These are phyloP conservation scores for Agastache rugosa DNA, from an alignment of 257 asterid genomes.

Conservation along the genomic window DNA sequence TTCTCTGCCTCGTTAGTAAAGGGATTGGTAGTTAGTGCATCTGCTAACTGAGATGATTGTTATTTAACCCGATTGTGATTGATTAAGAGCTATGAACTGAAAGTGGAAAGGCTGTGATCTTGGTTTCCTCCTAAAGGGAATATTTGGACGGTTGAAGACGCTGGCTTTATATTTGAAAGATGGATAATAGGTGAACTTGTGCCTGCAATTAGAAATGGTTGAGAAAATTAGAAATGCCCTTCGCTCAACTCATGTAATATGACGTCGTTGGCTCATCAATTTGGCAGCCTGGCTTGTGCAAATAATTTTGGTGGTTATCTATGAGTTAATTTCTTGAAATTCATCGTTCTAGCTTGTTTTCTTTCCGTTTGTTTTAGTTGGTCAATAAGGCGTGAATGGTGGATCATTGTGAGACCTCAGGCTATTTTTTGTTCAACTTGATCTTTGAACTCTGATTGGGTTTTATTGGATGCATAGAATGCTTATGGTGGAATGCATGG, in stretches of 20 bases:
- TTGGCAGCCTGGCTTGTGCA: not conserved
- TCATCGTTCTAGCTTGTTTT: not conserved
- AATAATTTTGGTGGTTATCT: not conserved
- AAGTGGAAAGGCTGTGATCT: not conserved
- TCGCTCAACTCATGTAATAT: not conserved
- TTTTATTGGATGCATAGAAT: slow-evolving; percentile 51
- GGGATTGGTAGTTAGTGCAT: not conserved
- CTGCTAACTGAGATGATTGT: not conserved
- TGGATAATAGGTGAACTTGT: not conserved
- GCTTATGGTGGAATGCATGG: slow-evolving; percentile 82
- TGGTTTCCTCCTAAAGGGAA: not conserved
- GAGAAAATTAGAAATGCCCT: not conserved
- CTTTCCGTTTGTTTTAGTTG: not conserved
- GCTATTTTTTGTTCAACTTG: slow-evolving; percentile 6
- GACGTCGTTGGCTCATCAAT: not conserved
- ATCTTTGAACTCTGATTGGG: slow-evolving; percentile 19
- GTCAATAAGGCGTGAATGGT: not conserved
- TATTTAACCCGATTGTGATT: not conserved
- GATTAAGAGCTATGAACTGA: not conserved
- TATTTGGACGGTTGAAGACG: not conserved
- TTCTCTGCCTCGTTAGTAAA: not conserved
- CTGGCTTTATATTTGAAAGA: not conserved
- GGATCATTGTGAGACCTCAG: not conserved
- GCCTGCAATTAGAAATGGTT: not conserved
- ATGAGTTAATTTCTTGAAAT: not conserved